A percentile compares a stretch with the other conserved stretches of the same genome.
phyloP scores from a whole-genome alignment of 148 eudicot genomes.

The Talinum fruticosum region DNA sequence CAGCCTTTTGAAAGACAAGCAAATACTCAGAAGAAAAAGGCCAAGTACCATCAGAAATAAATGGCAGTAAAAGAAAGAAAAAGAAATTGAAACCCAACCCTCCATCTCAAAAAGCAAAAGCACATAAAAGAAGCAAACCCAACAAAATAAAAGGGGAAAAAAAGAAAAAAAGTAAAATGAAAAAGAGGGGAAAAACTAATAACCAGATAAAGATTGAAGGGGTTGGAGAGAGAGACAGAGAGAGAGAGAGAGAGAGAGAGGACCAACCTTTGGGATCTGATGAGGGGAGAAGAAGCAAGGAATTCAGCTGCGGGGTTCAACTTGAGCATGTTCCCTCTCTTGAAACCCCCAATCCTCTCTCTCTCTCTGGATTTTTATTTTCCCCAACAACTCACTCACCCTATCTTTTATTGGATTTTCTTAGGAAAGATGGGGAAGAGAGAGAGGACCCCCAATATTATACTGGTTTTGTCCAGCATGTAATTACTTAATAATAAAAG shows the following conservation, averaged over 20 bases:
- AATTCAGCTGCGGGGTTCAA: conserved; percentile 55
- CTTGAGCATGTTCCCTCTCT: conserved; percentile 58
- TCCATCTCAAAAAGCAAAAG: conserved; percentile 1
- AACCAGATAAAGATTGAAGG: not conserved
- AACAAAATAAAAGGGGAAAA: not conserved
- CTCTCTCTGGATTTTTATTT: not conserved
- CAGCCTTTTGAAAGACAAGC: conserved; percentile 1
- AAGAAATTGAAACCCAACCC: conserved; percentile 2
- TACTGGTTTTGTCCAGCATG: conserved; percentile 5
- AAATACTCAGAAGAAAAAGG: conserved; percentile 20
- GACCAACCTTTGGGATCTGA: conserved; percentile 40
- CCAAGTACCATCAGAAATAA: conserved; percentile 19
- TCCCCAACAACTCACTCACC: not conserved
- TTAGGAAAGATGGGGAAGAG: conserved; percentile 31
- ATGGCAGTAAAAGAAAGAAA: conserved; percentile 11
- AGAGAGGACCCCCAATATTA: not conserved
- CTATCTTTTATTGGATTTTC: conserved; percentile 20
- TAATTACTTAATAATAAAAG: not conserved
- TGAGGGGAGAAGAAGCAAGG: conserved; percentile 45
- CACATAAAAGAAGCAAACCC: not conserved
- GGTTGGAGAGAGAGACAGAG: not conserved
- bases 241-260: conserved; percentile 17
- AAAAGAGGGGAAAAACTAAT: not conserved
- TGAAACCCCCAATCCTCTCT: conserved; percentile 36
- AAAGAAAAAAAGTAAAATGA: not conserved